Evolutionary conservation across 2,329 filamentous ascomycete species (phyloP), one percentile per base, ranked within the genome.

Genomic region (Botryotinia convoluta): DNA sequence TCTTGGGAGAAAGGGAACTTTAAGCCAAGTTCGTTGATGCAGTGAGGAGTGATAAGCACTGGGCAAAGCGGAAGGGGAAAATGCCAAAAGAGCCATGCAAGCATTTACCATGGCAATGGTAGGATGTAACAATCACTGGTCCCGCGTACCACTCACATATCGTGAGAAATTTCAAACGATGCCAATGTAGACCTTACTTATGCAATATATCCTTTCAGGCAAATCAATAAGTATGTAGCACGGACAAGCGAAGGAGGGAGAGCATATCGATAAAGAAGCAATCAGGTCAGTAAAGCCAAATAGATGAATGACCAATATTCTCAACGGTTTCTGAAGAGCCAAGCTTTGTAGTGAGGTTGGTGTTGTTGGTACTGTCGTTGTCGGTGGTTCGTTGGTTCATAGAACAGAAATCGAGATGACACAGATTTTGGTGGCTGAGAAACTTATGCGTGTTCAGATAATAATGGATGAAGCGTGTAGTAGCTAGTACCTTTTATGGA

Each of bases 71-170:
- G 42, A 44, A 48, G 45, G 54, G 35, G 9, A 39, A 39, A 32
- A 44, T 20, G 20, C 57, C 35, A 65, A 64, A 32, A 39, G 37
- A 32, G 45, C 39, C 4, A 54, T 71, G 59, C 69, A 71, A 44
- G 70, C 70, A 72, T 72, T 39, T 72, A 72, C 70, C 70, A 72
- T 72, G 70, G 48, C 51, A 39, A 32, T 72, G 69, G 69, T 59
- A 72, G 67, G 67, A 59, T 69, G 67, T 61, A 69, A 60, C 67
- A 45, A 61, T 60, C 20, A 42, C 67, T 12, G 32, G 54, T 37
- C 37, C 67, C 51, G 54, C 39, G 39, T 60, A 69, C 67, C 67
- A 69, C 67, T 69, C 29, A 71, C 37, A 44, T n/a, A 62, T 44
- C 0, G 42, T 51, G 32, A 62, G 61, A 70, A 61, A 37, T 60